Evolutionary conservation across 2,329 filamentous ascomycete genomes (phyloP), one percentile per base, ranked within the genome.

Genomic region (Dissoconium aciculare): DNA sequence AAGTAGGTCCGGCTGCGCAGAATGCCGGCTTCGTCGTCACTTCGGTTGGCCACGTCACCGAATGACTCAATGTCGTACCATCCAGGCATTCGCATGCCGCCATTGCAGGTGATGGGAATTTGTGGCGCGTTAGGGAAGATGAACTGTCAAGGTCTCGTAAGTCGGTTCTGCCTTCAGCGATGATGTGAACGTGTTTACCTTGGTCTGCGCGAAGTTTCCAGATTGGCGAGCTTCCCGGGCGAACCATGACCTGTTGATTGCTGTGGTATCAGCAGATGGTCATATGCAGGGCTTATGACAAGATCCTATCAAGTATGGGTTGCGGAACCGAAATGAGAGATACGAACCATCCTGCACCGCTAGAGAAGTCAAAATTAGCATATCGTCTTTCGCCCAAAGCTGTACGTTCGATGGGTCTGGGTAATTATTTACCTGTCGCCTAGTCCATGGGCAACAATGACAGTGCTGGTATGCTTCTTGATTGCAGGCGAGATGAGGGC

Each of bases 391-490:
- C 15, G 10, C 11, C n/a, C n/a, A n/a, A n/a, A n/a, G n/a, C n/a
- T n/a, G n/a, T n/a, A n/a, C n/a, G n/a, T n/a, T n/a, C n/a, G n/a
- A n/a, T n/a, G n/a, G n/a, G n/a, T n/a, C n/a, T n/a, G 2, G 19
- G 5, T 8, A n/a, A 23, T n/a, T 8, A 23, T 34, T 41, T 45
- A 56, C 57, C 67, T 78, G 53, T 95, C 89, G 40, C 89, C 89
- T 23, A 98, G 65, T 10, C 89, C 89, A 55, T 98, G 89, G 31
- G 81, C 69, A 58, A 94, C 84, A 49, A 98, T 95, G 47, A 95
- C 78, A 3, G 87, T 94, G 14, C 84, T 84, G 21, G 89, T 94
- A 59, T 95, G 89, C 51, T 72, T 73, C 52, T 71, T 79, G 17
- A 80, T 62, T 24, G 85, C 81, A 15, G 82, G 81, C 37, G 92